A percentile compares a stretch with the other conserved stretches of the same genome.
Evolutionary conservation across 192 early-diverging fungal species (phyloP).

Genomic region (Entophlyctis luteolus): DNA sequence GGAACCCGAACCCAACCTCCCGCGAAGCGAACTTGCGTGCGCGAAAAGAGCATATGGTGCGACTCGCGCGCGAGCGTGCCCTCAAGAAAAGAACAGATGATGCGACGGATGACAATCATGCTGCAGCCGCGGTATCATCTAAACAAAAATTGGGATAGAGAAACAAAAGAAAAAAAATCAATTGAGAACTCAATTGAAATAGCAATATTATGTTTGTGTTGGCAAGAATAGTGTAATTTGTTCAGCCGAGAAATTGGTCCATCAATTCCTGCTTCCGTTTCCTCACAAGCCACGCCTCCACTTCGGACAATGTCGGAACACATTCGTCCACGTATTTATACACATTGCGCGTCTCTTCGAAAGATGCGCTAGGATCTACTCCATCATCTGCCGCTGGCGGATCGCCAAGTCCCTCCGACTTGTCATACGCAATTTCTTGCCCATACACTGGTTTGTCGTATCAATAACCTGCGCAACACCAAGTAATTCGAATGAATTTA

Average conservation of each 20-base stretch:
- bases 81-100: not conserved
- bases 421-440: not conserved
- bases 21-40: conserved; percentile 24
- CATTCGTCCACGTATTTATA: conserved; percentile 29
- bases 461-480: not conserved
- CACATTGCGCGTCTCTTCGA: conserved; percentile 19
- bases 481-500: not conserved
- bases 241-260: conserved; percentile 22
- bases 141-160: not conserved
- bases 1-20: conserved; percentile 13
- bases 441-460: conserved; percentile 1
- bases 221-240: too few relatives aligned
- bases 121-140: not conserved
- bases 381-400: conserved; percentile 16
- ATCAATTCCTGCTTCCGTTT: conserved; percentile 57
- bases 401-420: conserved; percentile 18
- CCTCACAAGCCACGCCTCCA: conserved; percentile 70
- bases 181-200: not conserved
- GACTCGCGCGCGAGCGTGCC: conserved; percentile 13
- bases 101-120: not conserved
- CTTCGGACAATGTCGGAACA: conserved; percentile 69
- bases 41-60: conserved; percentile 29
- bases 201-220: not conserved
- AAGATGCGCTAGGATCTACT: conserved; percentile 27
- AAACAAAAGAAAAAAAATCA: not conserved